Base-by-base conservation (phyloP, 805 yeast species). In the Maudiozyma serrabonitensis region DNA sequence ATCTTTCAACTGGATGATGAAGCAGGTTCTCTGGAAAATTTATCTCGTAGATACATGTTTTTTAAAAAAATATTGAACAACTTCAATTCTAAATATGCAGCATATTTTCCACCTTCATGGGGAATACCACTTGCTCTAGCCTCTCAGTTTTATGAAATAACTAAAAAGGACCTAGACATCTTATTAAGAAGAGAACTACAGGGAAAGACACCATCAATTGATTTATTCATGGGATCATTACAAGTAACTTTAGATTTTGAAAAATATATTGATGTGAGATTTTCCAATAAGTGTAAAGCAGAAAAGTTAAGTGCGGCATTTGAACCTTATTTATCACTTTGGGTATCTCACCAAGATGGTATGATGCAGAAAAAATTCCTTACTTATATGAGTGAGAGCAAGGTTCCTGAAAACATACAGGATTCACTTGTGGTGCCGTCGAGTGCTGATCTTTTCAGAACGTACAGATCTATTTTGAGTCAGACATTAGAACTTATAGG, bases 1-100 rank as follows among this genome's bases (percentile, higher is more conserved):
- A 87, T 93, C 11, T 93, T 93, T 68, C 76, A 80, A 48, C 73
- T 81, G 9, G 74, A 80, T 13, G 97, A 89, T 57, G 99, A 93
- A 67, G 99, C 99, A 0, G 97, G 97, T 0, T 84, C 95, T 5
- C 69, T 93, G 52, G 99, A 93, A 51, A 93, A 93, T 65, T 68
- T 93, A 46, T 75, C 80, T 31, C 72, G 97, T 56, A 72, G 99
- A 45, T 93, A 80, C 63, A 77, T 89, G 32, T 91, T 84, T 63
- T 86, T 87, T 67, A 82, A 83, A 55, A 81, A 85, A 55, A 75
- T 87, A 1, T 68, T 91, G 51, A 75, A 75, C 47, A 73, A 75
- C 38, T 79, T 81, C 56, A 81, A 80, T 51, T 63, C 78, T 1
- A 74, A 73, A 32, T 79, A 76, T 56, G 61, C 72, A 1, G 56